These are phyloP conservation scores for Erodium maritimum DNA, from an alignment of 345 rosid species.

Conservation along the genomic window DNA sequence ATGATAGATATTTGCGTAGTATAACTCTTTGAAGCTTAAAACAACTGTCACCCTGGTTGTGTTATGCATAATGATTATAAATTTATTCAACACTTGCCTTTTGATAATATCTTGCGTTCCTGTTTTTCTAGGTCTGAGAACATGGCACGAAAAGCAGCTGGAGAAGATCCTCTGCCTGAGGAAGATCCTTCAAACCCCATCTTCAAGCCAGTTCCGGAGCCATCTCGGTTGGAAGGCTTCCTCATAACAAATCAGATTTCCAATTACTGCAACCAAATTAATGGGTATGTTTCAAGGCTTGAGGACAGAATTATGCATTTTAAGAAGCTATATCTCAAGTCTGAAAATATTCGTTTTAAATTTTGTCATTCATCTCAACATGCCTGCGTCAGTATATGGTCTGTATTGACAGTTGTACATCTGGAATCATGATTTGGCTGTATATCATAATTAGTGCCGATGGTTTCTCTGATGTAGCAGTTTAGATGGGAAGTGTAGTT, in stretches of 20 bases:
- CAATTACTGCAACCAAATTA: conserved; percentile 94
- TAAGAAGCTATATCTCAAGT: background rate
- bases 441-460: background rate
- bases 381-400: background rate
- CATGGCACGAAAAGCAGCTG: conserved; percentile 69
- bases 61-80: no score
- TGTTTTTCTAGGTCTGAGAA: conserved; percentile 64
- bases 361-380: background rate
- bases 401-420: no score
- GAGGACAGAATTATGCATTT: conserved; percentile 1
- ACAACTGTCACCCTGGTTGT: no score
- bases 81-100: background rate
- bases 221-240: conserved; percentile 90
- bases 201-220: conserved; percentile 86
- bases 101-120: background rate
- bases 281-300: conserved; percentile 46
- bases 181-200: conserved; percentile 92
- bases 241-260: conserved; percentile 84
- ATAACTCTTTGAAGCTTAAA: no score
- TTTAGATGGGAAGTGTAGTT: no score
- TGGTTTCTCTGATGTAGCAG: background rate
- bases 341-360: background rate
- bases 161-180: conserved; percentile 92
- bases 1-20: no score
- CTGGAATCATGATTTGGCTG: background rate